Evolutionary conservation across 139 green algal species (phyloP).

Genomic region (Marvania coccoides): DNA sequence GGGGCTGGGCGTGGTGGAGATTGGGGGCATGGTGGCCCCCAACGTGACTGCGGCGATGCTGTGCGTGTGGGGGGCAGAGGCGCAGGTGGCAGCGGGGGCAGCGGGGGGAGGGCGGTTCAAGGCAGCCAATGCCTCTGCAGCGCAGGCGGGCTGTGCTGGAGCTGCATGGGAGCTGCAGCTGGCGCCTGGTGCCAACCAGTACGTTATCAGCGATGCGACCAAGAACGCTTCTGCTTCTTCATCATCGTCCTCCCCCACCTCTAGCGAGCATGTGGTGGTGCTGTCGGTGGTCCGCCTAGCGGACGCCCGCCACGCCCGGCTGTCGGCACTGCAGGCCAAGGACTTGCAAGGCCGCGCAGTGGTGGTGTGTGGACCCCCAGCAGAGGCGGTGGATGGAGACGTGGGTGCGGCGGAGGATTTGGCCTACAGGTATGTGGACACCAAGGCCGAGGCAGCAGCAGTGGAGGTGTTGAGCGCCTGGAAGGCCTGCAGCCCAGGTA

Average conservation of each 20-base stretch:
- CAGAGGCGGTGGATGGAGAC: neutral
- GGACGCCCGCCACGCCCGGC: constrained; percentile 9
- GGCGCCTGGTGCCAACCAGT: neutral
- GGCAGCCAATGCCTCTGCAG: no score
- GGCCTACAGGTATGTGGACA: neutral
- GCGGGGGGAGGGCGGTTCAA: no score
- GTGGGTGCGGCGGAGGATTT: neutral
- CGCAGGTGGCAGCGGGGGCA: no score
- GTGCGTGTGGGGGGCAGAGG: no score
- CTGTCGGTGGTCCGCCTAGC: constrained; percentile 24
- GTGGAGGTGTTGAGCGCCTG: neutral
- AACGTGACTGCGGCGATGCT: no score
- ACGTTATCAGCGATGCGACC: neutral
- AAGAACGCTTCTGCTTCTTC: no score
- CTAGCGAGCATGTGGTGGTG: neutral
- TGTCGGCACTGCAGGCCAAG: constrained; percentile 13
- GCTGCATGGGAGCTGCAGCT: neutral
- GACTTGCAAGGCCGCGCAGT: neutral
- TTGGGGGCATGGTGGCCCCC: neutral
- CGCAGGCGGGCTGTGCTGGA: no score
- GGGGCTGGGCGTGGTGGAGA: neutral
- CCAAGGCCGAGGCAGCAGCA: neutral
- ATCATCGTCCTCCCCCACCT: no score
- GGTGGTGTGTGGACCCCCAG: neutral
- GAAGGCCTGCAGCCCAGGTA: neutral